A percentile compares a stretch with the other conserved stretches of the same genome.
Conservation (phyloP, 2,329 filamentous ascomycete genomes). For the Colletotrichum sp. region DNA sequence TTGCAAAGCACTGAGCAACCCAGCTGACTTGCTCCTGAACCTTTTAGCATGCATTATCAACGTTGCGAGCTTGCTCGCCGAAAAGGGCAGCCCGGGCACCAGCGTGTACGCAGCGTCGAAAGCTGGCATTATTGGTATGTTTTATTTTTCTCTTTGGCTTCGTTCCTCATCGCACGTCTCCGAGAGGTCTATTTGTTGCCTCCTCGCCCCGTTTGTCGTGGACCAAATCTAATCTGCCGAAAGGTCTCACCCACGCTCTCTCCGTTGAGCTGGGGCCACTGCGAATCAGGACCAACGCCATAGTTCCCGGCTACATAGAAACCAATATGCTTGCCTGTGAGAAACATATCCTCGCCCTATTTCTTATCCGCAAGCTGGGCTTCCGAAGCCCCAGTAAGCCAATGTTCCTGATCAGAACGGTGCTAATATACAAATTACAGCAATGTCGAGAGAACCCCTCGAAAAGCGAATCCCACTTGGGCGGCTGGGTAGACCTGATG, state of each 20-base stretch:
- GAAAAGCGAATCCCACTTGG: conserved; percentile 28
- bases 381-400: neutral
- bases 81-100: conserved; percentile 72
- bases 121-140: conserved; percentile 74
- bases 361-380: neutral
- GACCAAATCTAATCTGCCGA: conserved; percentile 16
- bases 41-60: conserved; percentile 74
- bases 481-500: conserved; percentile 72
- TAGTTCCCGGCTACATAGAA: conserved; percentile 83
- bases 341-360: conserved; percentile 20
- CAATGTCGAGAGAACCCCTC: conserved; percentile 29
- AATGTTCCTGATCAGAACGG: neutral
- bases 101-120: conserved; percentile 81
- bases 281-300: conserved; percentile 77
- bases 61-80: conserved; percentile 76
- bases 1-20: neutral
- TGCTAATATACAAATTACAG: conserved; percentile 44
- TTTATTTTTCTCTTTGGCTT: neutral
- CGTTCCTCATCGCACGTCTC: neutral
- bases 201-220: neutral
- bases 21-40: conserved; percentile 2
- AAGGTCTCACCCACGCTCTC: conserved; percentile 72
- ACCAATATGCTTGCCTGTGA: conserved; percentile 80
- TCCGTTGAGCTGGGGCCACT: conserved; percentile 65
- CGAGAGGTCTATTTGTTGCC: neutral